phyloP scores from a whole-genome alignment of 1,139 yeast species.

The Yarrowia galli region DNA sequence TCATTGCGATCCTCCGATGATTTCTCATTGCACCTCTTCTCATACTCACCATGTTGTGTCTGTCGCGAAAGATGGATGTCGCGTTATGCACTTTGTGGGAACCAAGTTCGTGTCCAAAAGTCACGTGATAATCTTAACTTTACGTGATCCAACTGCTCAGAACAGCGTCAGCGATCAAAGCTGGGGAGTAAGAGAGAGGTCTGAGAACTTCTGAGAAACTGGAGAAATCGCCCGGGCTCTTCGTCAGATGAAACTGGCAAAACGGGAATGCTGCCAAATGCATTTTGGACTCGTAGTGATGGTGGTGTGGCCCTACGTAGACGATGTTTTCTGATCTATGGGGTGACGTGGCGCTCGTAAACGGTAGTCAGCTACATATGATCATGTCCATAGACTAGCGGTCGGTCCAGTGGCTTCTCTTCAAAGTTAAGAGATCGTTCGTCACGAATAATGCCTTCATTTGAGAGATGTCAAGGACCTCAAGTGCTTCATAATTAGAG shows the following conservation, averaged over 20 bases:
- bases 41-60: conserved; percentile 32
- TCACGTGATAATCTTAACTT: conserved; percentile 23
- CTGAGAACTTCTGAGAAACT: background rate
- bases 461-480: no score
- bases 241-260: no score
- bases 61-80: conserved; percentile 31
- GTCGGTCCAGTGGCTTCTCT: no score
- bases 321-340: background rate
- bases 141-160: background rate
- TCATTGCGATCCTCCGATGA: background rate
- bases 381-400: no score
- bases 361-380: no score
- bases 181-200: no score
- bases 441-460: no score
- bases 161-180: background rate
- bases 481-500: background rate
- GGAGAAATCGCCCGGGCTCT: no score
- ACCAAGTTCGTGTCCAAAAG: conserved; percentile 35
- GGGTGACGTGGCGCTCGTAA: background rate
- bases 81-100: conserved; percentile 26
- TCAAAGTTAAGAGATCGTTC: no score
- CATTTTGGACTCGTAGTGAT: no score
- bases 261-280: background rate
- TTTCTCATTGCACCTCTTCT: background rate
- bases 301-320: background rate